Conservation (phyloP, 768 basidiomycete species). For the Gymnopilus junonius region DNA sequence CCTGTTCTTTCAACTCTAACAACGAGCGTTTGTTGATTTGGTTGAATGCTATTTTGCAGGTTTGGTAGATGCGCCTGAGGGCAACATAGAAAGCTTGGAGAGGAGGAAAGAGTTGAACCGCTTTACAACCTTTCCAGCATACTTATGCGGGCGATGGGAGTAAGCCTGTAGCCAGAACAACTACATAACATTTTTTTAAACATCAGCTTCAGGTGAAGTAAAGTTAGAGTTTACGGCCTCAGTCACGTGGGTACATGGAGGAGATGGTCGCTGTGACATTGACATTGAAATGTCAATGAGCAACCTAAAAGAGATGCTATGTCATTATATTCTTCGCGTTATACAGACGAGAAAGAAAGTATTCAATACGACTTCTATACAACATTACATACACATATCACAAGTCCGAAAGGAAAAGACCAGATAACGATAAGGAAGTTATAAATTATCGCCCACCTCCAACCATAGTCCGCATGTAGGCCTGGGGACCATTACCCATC, state of each 20-base stretch:
- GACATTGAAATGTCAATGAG: background rate
- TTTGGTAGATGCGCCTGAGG: background rate
- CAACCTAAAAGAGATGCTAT: background rate
- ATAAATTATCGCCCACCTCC: constrained; percentile 50
- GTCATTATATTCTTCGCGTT: background rate
- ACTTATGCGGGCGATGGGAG: background rate
- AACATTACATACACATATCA: constrained; percentile 23
- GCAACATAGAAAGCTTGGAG: background rate
- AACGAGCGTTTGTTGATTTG: constrained; percentile 4
- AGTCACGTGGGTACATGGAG: constrained; percentile 19
- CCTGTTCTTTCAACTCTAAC: background rate
- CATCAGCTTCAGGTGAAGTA: constrained; percentile 8
- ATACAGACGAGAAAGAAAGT: background rate
- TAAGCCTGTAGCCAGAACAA: constrained; percentile 3
- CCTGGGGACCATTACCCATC: constrained; percentile 58
- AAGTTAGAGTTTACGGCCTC: constrained; percentile 22
- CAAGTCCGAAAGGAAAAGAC: constrained; percentile 23
- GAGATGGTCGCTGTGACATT: background rate
- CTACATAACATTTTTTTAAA: background rate
- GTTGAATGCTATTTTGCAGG: constrained; percentile 6
- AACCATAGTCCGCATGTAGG: constrained; percentile 65
- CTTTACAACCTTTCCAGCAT: background rate
- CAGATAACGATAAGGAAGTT: constrained; percentile 27
- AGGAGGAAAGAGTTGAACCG: background rate
- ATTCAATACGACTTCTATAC: constrained; percentile 20